A percentile compares a stretch with the other conserved stretches of the same genome.
Conservation (phyloP, 805 yeast species). For the Cyberlindnera sargentensis region DNA sequence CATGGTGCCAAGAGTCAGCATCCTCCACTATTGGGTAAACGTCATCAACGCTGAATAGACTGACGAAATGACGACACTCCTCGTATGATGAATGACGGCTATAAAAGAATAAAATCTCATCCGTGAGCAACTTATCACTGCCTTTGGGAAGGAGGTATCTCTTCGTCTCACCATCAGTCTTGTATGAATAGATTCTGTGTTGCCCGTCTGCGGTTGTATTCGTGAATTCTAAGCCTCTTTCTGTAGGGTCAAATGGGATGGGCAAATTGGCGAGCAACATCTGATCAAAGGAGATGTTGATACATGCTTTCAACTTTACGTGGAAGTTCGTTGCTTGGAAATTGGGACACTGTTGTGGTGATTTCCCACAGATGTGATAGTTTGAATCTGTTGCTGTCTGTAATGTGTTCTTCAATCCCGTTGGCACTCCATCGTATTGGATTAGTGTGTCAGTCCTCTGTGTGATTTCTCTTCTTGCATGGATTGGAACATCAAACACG, state of each 20-base stretch:
- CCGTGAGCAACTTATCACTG: slow-evolving; percentile 27
- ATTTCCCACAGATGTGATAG: slow-evolving; percentile 15
- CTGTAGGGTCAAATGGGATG: slow-evolving; percentile 2
- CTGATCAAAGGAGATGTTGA: slow-evolving; percentile 25
- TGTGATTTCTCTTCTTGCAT: slow-evolving; percentile 23
- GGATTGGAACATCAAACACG: slow-evolving; percentile 22
- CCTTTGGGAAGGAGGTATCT: slow-evolving; percentile 26
- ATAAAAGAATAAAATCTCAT: slow-evolving; percentile 31
- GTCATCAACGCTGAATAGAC: slow-evolving; percentile 31
- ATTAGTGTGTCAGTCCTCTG: slow-evolving; percentile 14
- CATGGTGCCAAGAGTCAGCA: slow-evolving; percentile 28
- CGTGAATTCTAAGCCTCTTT: slow-evolving; percentile 19
- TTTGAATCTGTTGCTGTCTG: slow-evolving; percentile 1
- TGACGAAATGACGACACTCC: slow-evolving; percentile 31
- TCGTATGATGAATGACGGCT: slow-evolving; percentile 42
- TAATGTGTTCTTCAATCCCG: background rate
- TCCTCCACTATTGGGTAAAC: slow-evolving; percentile 39
- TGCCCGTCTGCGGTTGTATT: slow-evolving; percentile 10
- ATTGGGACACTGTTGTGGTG: slow-evolving; percentile 1
- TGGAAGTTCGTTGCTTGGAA: slow-evolving; percentile 7
- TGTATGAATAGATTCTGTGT: slow-evolving; percentile 21
- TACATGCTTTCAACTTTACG: slow-evolving; percentile 30
- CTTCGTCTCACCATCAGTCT: background rate
- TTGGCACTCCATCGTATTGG: slow-evolving; percentile 4
- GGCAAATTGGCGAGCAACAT: slow-evolving; percentile 5